Evolutionary conservation across 371 early-diverging fungal genomes (phyloP).

Genomic region (Zychaea mexicana): DNA sequence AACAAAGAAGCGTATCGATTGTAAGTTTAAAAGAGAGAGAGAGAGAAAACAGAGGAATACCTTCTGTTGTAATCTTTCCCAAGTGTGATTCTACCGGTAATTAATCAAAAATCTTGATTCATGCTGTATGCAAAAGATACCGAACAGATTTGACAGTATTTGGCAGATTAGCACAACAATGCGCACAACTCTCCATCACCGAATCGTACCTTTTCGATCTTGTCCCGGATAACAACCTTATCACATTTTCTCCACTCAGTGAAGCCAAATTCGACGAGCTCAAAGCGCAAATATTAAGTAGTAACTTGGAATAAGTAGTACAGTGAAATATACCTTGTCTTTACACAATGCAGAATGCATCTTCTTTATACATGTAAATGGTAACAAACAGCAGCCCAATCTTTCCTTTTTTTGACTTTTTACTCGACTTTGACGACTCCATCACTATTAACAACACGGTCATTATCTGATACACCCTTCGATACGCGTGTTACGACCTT

Average conservation of each 20-base stretch:
- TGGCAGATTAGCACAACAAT: slow-evolving; percentile 77
- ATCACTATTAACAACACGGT: slow-evolving; percentile 1
- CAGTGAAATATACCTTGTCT: no score
- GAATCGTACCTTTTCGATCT: slow-evolving; percentile 72
- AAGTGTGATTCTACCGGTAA: no score
- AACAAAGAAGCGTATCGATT: slow-evolving; percentile 77
- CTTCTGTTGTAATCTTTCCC: no score
- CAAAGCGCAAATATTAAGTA: slow-evolving; percentile 51
- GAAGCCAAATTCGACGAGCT: slow-evolving; percentile 57
- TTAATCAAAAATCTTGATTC: neutral
- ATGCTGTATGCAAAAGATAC: slow-evolving; percentile 35
- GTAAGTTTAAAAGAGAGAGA: no score
- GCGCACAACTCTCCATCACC: slow-evolving; percentile 76
- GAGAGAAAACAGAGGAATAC: no score
- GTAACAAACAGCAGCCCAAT: neutral
- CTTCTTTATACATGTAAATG: neutral
- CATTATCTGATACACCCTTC: slow-evolving; percentile 17
- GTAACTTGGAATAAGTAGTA: slow-evolving; percentile 7
- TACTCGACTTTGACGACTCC: neutral
- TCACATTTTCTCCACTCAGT: slow-evolving; percentile 59
- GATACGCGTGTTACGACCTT: slow-evolving; percentile 35
- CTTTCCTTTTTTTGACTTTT: neutral
- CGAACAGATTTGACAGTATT: slow-evolving; percentile 70
- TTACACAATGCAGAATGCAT: no score
- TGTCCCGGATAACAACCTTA: slow-evolving; percentile 59